Evolutionary conservation across 2,329 filamentous ascomycete species (phyloP).

Genomic region (Pseudonectria foliicola): DNA sequence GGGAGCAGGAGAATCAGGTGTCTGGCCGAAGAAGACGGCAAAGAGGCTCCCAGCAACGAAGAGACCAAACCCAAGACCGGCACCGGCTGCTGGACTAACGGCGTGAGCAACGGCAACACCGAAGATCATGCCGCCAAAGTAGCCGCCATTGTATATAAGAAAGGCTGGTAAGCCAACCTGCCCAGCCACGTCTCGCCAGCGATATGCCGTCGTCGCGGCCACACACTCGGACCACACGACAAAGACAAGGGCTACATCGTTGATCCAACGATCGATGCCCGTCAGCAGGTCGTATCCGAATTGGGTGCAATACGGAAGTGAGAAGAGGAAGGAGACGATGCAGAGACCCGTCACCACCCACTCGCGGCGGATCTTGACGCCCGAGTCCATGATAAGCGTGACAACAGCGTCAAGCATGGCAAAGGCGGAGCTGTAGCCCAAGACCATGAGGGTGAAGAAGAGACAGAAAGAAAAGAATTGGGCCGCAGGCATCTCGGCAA

Average conservation of each 20-base stretch:
- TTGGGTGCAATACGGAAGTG: conserved; percentile 49
- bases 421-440: conserved; percentile 52
- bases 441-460: conserved; percentile 51
- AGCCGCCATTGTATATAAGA: conserved; percentile 41
- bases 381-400: conserved; percentile 46
- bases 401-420: conserved; percentile 52
- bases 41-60: conserved; percentile 35
- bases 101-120: conserved; percentile 45
- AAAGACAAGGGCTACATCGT: conserved; percentile 47
- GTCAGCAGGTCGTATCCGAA: conserved; percentile 50
- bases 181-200: conserved; percentile 40
- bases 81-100: conserved; percentile 36
- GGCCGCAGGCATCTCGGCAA: conserved; percentile 48
- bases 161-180: conserved; percentile 38
- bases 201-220: conserved; percentile 45
- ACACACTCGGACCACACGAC: conserved; percentile 47
- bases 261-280: conserved; percentile 49
- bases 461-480: conserved; percentile 53
- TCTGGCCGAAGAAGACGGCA: conserved; percentile 34
- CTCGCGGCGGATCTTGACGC: conserved; percentile 28
- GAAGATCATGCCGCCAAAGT: conserved; percentile 45
- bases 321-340: conserved; percentile 45
- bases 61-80: conserved; percentile 45
- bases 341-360: conserved; percentile 43
- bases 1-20: conserved; percentile 33